Base-by-base conservation (phyloP, 108 stramenopile genomes). In the Skeletonema costatum region DNA sequence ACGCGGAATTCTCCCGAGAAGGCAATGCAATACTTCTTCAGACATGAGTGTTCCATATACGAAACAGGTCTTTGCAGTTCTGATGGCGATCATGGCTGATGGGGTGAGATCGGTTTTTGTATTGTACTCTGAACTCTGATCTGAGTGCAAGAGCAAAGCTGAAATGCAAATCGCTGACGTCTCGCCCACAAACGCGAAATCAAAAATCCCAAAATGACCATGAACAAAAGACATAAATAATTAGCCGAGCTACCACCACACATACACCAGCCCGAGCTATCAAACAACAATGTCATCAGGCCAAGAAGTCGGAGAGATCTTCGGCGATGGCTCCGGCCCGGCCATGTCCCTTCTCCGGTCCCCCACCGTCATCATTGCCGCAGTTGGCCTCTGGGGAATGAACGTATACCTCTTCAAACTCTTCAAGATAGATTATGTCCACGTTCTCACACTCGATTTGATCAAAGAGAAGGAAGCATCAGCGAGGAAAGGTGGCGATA, bases 321-420 rank as follows among this genome's bases (percentile, higher is more conserved):
- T 95, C 73, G 94, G 94, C 12, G 71, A 69, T 4, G 94, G 92
- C 53, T 68, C 46, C 1, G 94, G 94, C 50, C 87, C 90, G 10
- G 90, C 94, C n/a, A 88, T 89, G 12, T 89, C 92, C 71, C 91
- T 95, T 77, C 75, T 95, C 30, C 87, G 94, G 36, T 86, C 86
- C 0, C 94, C 94, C 29, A 95, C 90, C 10, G 90, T 95, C 2
- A 76, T 95, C 30, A 95, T 95, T 76, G 89, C 89, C 29, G 73
- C 87, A 39, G 74, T 95, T 2, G 94, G 90, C 19, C 75, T 95
- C 4, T 95, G 94, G 94, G 94, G 94, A 11, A 93, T 95, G 94
- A 95, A 95, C 67, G 80, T 95, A 7, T 95, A 87, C 66, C 87
- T 91, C 63, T 95, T 89, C 76, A 85, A 83, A 16, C 64, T 90